These are phyloP conservation scores for Daldinia bambusicola DNA, from an alignment of 495 filamentous ascomycete genomes.

Conservation along the genomic window DNA sequence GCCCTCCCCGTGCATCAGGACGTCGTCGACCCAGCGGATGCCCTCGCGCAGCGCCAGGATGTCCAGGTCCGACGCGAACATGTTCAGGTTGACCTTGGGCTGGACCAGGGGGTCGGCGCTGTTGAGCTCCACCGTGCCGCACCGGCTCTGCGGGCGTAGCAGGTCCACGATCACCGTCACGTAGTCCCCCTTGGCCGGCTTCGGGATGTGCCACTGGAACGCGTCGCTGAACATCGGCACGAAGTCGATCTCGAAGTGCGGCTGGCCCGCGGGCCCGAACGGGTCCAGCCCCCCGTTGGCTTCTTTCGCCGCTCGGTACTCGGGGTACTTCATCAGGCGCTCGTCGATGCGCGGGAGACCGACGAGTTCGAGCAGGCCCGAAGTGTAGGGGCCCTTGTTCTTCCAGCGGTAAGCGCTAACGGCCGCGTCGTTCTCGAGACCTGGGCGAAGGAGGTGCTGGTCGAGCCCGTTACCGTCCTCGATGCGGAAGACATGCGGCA, in stretches of 20 bases:
- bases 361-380: slow-evolving; percentile 65
- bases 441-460: slow-evolving; percentile 62
- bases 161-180: slow-evolving; percentile 71
- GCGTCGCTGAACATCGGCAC: slow-evolving; percentile 68
- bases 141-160: slow-evolving; percentile 63
- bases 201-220: slow-evolving; percentile 72
- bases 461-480: slow-evolving; percentile 67
- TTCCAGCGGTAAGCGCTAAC: slow-evolving; percentile 59
- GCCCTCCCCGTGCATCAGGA: slow-evolving; percentile 65
- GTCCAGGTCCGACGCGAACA: slow-evolving; percentile 67
- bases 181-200: slow-evolving; percentile 59
- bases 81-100: slow-evolving; percentile 70
- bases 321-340: slow-evolving; percentile 57
- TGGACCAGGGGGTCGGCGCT: slow-evolving; percentile 61
- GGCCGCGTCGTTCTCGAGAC: slow-evolving; percentile 57
- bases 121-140: slow-evolving; percentile 63
- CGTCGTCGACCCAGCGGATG: slow-evolving; percentile 64
- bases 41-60: slow-evolving; percentile 67
- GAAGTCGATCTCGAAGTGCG: slow-evolving; percentile 74
- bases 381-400: slow-evolving; percentile 62
- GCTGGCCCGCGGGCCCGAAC: slow-evolving; percentile 67
- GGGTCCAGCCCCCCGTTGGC: slow-evolving; percentile 65
- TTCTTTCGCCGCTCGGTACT: slow-evolving; percentile 61
- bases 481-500: slow-evolving; percentile 65
- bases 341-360: slow-evolving; percentile 68